Conservation (phyloP, 441 rosid genomes). For the Gossypium lobatum region DNA sequence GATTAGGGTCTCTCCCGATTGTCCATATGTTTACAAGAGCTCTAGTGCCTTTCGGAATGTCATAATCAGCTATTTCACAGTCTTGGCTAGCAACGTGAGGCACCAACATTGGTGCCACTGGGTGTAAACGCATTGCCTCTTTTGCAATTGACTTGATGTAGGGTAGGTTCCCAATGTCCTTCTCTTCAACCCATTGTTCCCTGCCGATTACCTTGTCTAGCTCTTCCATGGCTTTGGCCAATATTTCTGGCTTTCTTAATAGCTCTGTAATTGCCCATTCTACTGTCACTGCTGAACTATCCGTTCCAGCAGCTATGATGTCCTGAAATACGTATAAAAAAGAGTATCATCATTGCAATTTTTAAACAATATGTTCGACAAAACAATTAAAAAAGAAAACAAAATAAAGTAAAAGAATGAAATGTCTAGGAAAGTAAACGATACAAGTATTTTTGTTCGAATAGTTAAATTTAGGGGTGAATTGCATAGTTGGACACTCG, state of each 20-base stretch:
- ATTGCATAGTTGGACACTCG: no score
- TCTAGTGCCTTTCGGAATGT: constrained; percentile 28
- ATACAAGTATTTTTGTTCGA: no score
- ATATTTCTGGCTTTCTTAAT: constrained; percentile 27
- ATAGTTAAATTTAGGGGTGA: no score
- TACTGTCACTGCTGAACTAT: constrained; percentile 38
- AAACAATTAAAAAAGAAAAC: no score
- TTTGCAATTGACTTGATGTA: constrained; percentile 30
- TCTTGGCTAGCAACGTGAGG: constrained; percentile 28
- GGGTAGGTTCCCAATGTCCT: constrained; percentile 31
- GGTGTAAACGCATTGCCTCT: constrained; percentile 40
- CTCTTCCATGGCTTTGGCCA: constrained; percentile 30
- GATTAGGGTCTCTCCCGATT: constrained; percentile 28
- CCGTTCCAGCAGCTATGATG: constrained; percentile 38
- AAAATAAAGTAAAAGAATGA: no score
- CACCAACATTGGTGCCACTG: constrained; percentile 34
- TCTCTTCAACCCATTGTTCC: constrained; percentile 32
- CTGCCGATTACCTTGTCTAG: constrained; percentile 33
- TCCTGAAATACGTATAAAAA: constrained; percentile 21
- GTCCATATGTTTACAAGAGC: constrained; percentile 28
- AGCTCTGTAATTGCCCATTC: constrained; percentile 41
- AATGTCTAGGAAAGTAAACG: no score
- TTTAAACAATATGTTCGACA: no score
- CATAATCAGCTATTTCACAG: constrained; percentile 26
- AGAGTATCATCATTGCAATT: neutral